These are phyloP conservation scores for Klebsormidium nitens DNA, from an alignment of 139 green algal genomes.

Conservation along the genomic window DNA sequence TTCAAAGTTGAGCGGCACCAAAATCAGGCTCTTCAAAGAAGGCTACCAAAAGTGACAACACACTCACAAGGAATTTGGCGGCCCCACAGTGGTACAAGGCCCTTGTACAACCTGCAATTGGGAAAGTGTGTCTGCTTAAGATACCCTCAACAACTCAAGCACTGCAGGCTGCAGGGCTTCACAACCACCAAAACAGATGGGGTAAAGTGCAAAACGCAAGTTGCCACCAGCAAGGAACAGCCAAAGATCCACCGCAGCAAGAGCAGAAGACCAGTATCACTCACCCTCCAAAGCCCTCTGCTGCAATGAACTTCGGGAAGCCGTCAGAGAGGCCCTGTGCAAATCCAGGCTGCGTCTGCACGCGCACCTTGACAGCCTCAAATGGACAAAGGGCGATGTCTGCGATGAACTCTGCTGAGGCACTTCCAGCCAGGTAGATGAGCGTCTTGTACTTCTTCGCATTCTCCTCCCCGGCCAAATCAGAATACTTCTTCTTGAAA, in stretches of 20 bases:
- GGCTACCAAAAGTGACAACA: no score
- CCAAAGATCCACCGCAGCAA: conserved; percentile 14
- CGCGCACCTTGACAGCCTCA: conserved; percentile 50
- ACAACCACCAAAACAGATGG: not conserved
- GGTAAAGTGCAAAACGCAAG: not conserved
- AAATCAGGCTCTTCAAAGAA: no score
- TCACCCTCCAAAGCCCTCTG: conserved; percentile 35
- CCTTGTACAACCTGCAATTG: conserved; percentile 42
- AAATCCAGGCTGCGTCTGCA: conserved; percentile 49
- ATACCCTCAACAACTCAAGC: not conserved
- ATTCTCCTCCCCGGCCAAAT: conserved; percentile 40
- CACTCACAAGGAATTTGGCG: conserved; percentile 45
- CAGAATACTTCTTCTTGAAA: conserved; percentile 53
- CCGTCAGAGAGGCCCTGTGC: conserved; percentile 31
- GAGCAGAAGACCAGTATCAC: conserved; percentile 37
- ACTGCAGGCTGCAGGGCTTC: not conserved
- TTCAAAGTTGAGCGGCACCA: no score
- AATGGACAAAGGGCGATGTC: conserved; percentile 51
- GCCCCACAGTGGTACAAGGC: conserved; percentile 35
- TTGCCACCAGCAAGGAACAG: not conserved
- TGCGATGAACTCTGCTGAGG: conserved; percentile 47
- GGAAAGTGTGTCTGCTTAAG: not conserved
- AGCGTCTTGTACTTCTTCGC: conserved; percentile 42
- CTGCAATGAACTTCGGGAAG: conserved; percentile 36
- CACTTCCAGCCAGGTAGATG: conserved; percentile 47